Conservation (phyloP, 306 rosid species). For the Pyrus communis region DNA sequence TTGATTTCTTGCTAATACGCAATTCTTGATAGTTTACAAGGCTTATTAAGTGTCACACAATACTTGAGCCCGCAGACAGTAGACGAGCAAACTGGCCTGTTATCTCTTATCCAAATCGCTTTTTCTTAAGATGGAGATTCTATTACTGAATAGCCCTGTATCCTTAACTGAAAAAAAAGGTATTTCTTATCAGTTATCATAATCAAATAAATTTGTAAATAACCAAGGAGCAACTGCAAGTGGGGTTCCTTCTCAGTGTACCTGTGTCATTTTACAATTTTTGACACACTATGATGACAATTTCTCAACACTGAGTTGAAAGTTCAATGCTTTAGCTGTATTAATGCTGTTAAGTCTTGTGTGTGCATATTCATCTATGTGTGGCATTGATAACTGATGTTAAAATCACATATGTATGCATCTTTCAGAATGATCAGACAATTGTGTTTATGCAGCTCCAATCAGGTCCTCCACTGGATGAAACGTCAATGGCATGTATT, state of each 20-base stretch:
- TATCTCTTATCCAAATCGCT: not conserved
- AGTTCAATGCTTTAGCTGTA: conserved; percentile 1
- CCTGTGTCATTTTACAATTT: not conserved
- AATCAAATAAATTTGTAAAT: not conserved
- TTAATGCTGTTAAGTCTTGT: not conserved
- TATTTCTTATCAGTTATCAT: not conserved
- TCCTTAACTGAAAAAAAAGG: not conserved
- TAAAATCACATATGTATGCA: not conserved
- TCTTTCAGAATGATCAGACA: conserved; percentile 11
- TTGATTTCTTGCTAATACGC: not conserved
- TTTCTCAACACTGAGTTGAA: not conserved
- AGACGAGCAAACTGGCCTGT: not conserved
- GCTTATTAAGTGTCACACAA: not conserved
- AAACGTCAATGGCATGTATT: conserved; percentile 85
- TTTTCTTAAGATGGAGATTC: not conserved
- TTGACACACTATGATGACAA: not conserved
- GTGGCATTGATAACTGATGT: not conserved
- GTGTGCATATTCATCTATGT: not conserved
- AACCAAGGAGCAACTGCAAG: not conserved
- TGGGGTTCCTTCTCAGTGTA: not conserved
- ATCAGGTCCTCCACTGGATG: conserved; percentile 90
- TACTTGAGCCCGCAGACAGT: not conserved
- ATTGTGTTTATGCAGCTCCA: conserved; percentile 66
- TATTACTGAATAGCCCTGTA: not conserved
- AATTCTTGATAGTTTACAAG: not conserved